Conservation (phyloP, 2,329 filamentous ascomycete species). For the Fusarium setosum region DNA sequence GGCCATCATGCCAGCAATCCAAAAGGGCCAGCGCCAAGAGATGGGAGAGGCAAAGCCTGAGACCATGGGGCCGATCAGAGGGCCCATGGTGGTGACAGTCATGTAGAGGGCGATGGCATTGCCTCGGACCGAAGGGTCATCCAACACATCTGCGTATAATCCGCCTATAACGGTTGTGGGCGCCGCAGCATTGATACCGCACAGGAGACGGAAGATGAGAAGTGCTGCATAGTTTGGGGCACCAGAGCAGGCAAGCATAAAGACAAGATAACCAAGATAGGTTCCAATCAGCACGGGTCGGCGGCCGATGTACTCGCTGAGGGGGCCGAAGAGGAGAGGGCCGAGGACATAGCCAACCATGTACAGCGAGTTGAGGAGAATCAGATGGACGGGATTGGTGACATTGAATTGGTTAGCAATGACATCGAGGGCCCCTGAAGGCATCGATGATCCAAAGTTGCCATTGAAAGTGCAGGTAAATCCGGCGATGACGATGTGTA, state of each 20-base stretch:
- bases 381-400: constrained; percentile 40
- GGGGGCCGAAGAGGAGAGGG: constrained; percentile 48
- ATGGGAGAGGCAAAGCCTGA: constrained; percentile 61
- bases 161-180: constrained; percentile 49
- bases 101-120: constrained; percentile 50
- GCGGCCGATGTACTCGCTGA: constrained; percentile 50
- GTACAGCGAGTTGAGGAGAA: constrained; percentile 50
- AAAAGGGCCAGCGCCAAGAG: constrained; percentile 56
- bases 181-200: constrained; percentile 48
- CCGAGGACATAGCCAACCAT: constrained; percentile 51
- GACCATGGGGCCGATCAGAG: constrained; percentile 62
- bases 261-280: constrained; percentile 48
- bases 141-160: constrained; percentile 48
- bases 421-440: constrained; percentile 50
- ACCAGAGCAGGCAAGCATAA: constrained; percentile 51
- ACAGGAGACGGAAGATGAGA: constrained; percentile 53
- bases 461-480: constrained; percentile 52
- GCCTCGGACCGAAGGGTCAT: constrained; percentile 46
- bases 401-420: constrained; percentile 46
- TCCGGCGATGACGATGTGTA: constrained; percentile 49
- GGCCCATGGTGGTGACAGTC: constrained; percentile 47
- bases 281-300: constrained; percentile 48
- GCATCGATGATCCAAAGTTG: constrained; percentile 51
- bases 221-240: constrained; percentile 56
- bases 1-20: constrained; percentile 50